Conservation (phyloP, 2,329 filamentous ascomycete species). For the Parafenestella ontariensis region DNA sequence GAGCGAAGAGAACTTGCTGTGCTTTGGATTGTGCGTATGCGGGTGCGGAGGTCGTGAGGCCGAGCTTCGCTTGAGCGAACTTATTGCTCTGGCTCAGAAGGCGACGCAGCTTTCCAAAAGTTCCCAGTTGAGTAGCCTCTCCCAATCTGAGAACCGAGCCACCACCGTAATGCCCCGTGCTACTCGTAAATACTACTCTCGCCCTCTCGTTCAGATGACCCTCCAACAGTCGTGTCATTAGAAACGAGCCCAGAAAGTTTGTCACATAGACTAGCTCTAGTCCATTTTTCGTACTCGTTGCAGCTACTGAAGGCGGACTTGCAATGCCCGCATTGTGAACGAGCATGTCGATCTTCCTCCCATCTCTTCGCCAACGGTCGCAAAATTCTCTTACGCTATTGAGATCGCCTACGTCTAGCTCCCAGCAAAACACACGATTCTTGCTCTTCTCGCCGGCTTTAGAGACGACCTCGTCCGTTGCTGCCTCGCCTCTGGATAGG, state of each 20-base stretch:
- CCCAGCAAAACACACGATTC: slow-evolving; percentile 11
- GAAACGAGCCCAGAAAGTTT: slow-evolving; percentile 21
- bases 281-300: slow-evolving; percentile 8
- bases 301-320: neutral
- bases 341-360: slow-evolving; percentile 19
- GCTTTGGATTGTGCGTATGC: slow-evolving; percentile 18
- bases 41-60: neutral
- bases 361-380: slow-evolving; percentile 8
- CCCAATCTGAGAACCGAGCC: neutral
- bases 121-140: neutral
- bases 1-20: slow-evolving; percentile 20
- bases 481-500: slow-evolving; percentile 14
- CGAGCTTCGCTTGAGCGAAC: neutral
- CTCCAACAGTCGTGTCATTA: slow-evolving; percentile 23
- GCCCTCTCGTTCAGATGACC: slow-evolving; percentile 6
- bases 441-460: slow-evolving; percentile 1
- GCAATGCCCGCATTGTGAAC: slow-evolving; percentile 26
- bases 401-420: slow-evolving; percentile 16
- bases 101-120: neutral
- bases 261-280: slow-evolving; percentile 15
- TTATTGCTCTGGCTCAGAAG: neutral
- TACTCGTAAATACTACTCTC: slow-evolving; percentile 21
- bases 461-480: slow-evolving; percentile 8
- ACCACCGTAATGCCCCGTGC: slow-evolving; percentile 11
- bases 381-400: slow-evolving; percentile 21